Base-by-base conservation (phyloP, 2,329 filamentous ascomycete genomes). In the Fonsecaea monophora region DNA sequence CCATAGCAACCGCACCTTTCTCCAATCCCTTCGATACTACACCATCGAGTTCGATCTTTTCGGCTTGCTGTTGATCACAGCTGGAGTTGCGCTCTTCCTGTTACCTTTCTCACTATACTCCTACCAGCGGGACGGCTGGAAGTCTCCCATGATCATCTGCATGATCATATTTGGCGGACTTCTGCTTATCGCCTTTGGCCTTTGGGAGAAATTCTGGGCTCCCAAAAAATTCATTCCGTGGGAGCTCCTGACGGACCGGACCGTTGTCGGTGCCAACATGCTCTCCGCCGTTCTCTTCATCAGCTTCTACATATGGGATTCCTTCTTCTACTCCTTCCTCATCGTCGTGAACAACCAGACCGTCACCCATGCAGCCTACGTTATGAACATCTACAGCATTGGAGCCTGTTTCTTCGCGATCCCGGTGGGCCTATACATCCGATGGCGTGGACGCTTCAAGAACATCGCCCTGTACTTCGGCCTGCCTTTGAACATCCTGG, bases 71-170 rank as follows among this genome's bases (percentile, higher is more conserved):
- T 79, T 90, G 1, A 79, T 90, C 59, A 82, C 83, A 15, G 80
- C 78, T 1, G 89, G 86, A 0, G 84, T 89, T 73, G 82, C 85
- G 1, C 78, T 91, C 2, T 85, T 91, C 75, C 81, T 91, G 8
- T 81, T 91, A n/a, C 86, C 89, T 0, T 89, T 91, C 77, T 86
- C 79, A 37, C 80, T 91, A 78, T 80, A 67, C 64, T 71, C 30
- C 75, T 74, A 60, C 76, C 80, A 53, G 65, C 73, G 8, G 66
- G 77, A n/a, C 73, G 76, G n/a, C 88, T 85, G 81, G 80, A 70
- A 73, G 10, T 80, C 81, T 2, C 76, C 80, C 10, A 69, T 81
- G 40, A 80, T 86, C 67, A 82, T 86, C 64, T 77, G 75, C 64
- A 81, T 87, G 73, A 73, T 81, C 10, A 79, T 88, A 6, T 73